Conservation (phyloP, 192 early-diverging fungal species). For the Neocallimastix lanati region DNA sequence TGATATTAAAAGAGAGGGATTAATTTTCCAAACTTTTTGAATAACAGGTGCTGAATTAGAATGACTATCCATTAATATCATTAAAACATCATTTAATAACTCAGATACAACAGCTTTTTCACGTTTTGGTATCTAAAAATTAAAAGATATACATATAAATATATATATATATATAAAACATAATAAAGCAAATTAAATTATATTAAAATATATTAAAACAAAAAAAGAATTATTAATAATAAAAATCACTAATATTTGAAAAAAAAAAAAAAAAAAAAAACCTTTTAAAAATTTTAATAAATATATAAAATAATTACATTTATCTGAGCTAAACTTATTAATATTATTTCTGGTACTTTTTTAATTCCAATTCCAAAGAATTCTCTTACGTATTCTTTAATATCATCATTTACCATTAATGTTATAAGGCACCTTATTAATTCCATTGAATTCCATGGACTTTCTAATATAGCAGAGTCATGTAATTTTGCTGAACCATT, state of each 20-base stretch:
- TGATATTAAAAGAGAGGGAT: conserved; percentile 29
- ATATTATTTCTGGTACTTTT: conserved; percentile 50
- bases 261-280: too few species aligned
- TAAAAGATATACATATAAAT: too few species aligned
- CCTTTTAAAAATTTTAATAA: too few species aligned
- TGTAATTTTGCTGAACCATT: neutral
- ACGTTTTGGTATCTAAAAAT: conserved; percentile 18
- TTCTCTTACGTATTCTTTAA: conserved; percentile 35
- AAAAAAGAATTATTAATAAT: too few species aligned
- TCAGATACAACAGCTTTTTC: conserved; percentile 29
- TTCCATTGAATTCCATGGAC: neutral
- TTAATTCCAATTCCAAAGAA: conserved; percentile 41
- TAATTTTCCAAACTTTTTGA: conserved; percentile 50
- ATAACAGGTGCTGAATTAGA: conserved; percentile 40
- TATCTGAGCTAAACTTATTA: conserved; percentile 51
- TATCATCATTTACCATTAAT: neutral
- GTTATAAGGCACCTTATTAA: neutral
- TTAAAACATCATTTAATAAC: conserved; percentile 31
- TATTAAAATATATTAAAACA: too few species aligned
- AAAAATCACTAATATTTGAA: too few species aligned
- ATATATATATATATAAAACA: too few species aligned
- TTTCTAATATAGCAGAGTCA: neutral
- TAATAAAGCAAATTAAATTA: too few species aligned
- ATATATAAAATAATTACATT: conserved; percentile 23
- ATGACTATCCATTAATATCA: conserved; percentile 46